Conservation (phyloP, 2,329 filamentous ascomycete genomes). For the Coniochaeta prunicola region DNA sequence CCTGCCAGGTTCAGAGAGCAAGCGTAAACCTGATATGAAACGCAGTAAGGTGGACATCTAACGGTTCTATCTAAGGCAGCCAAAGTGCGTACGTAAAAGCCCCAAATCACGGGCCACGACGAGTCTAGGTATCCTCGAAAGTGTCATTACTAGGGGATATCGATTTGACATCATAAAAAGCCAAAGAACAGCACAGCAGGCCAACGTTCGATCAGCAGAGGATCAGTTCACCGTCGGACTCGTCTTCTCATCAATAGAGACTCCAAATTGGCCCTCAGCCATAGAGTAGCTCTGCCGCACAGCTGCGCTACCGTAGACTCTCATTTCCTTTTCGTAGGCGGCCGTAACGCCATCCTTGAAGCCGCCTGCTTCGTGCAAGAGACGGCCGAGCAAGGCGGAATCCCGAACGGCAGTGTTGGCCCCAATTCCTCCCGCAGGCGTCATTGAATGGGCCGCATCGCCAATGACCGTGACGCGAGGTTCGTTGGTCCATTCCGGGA, state of each 20-base stretch:
- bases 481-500: slow-evolving; percentile 53
- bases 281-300: slow-evolving; percentile 46
- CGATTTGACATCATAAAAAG: too few relatives aligned
- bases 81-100: too few relatives aligned
- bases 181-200: too few relatives aligned
- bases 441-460: slow-evolving; percentile 52
- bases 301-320: slow-evolving; percentile 48
- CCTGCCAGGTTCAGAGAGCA: too few relatives aligned
- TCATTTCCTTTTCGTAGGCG: slow-evolving; percentile 56
- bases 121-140: too few relatives aligned
- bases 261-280: slow-evolving; percentile 34
- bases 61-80: too few relatives aligned
- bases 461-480: slow-evolving; percentile 51
- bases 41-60: too few relatives aligned
- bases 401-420: slow-evolving; percentile 51
- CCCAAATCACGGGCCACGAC: too few relatives aligned
- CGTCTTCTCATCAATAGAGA: slow-evolving; percentile 36
- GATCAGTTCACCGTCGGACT: slow-evolving; percentile 6
- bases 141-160: too few relatives aligned
- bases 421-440: slow-evolving; percentile 46
- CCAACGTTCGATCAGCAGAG: too few relatives aligned
- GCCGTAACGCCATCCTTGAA: slow-evolving; percentile 45
- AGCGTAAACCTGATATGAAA: too few relatives aligned
- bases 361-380: slow-evolving; percentile 45
- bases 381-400: slow-evolving; percentile 43